Conservation (phyloP, 495 filamentous ascomycete species). For the Pyronema omphalodes region DNA sequence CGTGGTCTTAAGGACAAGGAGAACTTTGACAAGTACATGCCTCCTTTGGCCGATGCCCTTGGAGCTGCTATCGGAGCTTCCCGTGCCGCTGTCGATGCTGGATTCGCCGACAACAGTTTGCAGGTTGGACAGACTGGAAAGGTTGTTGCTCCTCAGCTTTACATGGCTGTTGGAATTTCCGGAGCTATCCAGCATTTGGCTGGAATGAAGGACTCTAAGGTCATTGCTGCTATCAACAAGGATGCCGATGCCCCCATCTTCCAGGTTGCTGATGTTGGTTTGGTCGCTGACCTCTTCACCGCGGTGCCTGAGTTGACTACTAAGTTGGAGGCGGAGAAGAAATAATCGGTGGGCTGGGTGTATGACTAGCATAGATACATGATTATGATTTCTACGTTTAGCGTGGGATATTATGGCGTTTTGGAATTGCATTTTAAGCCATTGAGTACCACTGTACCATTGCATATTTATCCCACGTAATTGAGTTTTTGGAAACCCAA, state of each 20-base stretch:
- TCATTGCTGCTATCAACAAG: slow-evolving; percentile 98
- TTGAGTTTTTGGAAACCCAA: too few relatives aligned
- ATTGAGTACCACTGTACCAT: too few relatives aligned
- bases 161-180: slow-evolving; percentile 86
- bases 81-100: slow-evolving; percentile 86
- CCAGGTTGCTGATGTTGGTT: slow-evolving; percentile 87
- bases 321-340: slow-evolving; percentile 57
- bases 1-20: slow-evolving; percentile 92
- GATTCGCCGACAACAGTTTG: slow-evolving; percentile 97
- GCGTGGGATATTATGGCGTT: too few relatives aligned
- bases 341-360: slow-evolving; percentile 1
- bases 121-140: slow-evolving; percentile 98
- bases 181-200: slow-evolving; percentile 97
- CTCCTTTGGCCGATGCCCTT: slow-evolving; percentile 74
- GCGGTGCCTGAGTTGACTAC: slow-evolving; percentile 85
- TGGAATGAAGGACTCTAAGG: slow-evolving; percentile 99
- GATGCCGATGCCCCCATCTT: slow-evolving; percentile 93
- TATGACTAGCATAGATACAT: too few relatives aligned
- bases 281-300: slow-evolving; percentile 89
- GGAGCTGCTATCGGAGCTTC: slow-evolving; percentile 90
- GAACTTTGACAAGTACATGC: slow-evolving; percentile 83
- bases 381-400: too few relatives aligned
- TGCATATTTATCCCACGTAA: too few relatives aligned
- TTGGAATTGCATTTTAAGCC: too few relatives aligned
- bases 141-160: slow-evolving; percentile 90